phyloP scores from a whole-genome alignment of 306 rosid genomes.

The Lathyrus aphaca region DNA sequence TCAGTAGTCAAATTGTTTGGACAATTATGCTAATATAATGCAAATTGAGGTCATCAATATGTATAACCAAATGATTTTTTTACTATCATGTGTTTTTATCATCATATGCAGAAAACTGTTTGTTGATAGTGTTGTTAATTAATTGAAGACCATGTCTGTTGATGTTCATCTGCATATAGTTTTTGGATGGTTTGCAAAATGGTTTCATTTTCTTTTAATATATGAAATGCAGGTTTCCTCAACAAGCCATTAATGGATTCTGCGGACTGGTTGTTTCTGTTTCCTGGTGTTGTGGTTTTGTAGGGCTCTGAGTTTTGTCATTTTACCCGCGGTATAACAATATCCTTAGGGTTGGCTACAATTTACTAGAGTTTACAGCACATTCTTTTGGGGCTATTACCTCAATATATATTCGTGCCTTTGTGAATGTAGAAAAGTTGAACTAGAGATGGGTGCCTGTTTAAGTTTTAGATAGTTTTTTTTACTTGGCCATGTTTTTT shows the following conservation, averaged over 20 bases:
- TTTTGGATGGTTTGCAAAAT: conserved; percentile 15
- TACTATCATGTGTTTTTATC: conserved; percentile 17
- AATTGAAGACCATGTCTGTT: conserved; percentile 1
- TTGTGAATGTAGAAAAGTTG: conserved; percentile 68
- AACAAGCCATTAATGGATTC: conserved; percentile 47
- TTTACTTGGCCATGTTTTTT: conserved; percentile 28
- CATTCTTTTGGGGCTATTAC: conserved; percentile 61
- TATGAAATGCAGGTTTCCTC: conserved; percentile 56
- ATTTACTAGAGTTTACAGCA: conserved; percentile 47
- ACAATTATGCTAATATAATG: conserved; percentile 6
- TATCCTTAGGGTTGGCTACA: conserved; percentile 54
- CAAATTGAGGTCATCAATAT: neutral
- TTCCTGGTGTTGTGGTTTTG: conserved; percentile 60
- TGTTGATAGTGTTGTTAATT: conserved; percentile 1
- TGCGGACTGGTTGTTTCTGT: conserved; percentile 61
- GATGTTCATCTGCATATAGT: conserved; percentile 18
- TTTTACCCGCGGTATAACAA: conserved; percentile 51
- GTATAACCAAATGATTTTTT: neutral
- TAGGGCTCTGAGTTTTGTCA: conserved; percentile 49
- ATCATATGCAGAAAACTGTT: conserved; percentile 9
- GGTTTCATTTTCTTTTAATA: conserved; percentile 17
- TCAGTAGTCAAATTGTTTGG: neutral
- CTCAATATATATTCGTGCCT: conserved; percentile 50
- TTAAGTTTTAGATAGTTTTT: conserved; percentile 49
- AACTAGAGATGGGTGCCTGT: conserved; percentile 46